Base-by-base conservation (phyloP, 1,284 basidiomycete genomes). In the Pseudozyma thailandica region DNA sequence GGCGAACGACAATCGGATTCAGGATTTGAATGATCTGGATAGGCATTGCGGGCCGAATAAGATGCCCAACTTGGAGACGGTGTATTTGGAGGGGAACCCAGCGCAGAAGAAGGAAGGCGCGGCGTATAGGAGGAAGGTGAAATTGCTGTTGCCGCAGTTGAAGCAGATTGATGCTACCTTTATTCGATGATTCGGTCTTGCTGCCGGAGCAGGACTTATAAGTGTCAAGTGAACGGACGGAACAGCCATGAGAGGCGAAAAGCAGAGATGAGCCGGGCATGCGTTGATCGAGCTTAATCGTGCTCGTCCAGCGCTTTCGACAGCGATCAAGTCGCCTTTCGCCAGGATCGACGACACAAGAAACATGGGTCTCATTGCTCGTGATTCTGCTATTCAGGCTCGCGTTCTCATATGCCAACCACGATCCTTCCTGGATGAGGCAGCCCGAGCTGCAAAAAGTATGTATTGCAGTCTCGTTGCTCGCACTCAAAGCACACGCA, bases 61-160 rank as follows among this genome's bases (percentile, higher is more conserved):
- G 21, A 81, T 80, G 72, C 76, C 84, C 2, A 86, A 88, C 3
- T 86, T 98, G 13, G 88, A 91, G 80, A 98, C 96, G 1, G 87
- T 98, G 8, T 98, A 98, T 83, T 87, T 98, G 28, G 95, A 98
- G 84, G 90, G 89, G 7, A 98, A 98, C 82, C 96, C 96, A 2
- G 91, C 91, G 66, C 93, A 98, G 83, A 86, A 84, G 37, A 86
- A 86, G 18, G 92, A 97, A 78, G 90, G 89, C 73, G 85, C 88
- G 1, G 88, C 87, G 18, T 98, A 98, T 83, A 86, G 94, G 70
- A 86, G 95, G 53, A 98, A 97, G 85, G 86, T 98, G 62, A 93
- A 91, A 80, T 84, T 98, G 39, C 89, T 90, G 4, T 85, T 97
- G 18, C 94, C 94, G 0, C 92, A 96, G 80, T 84, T 98, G 57